phyloP scores from a whole-genome alignment of 2,329 filamentous ascomycete species.

The Paraconiothyrium brasiliense region DNA sequence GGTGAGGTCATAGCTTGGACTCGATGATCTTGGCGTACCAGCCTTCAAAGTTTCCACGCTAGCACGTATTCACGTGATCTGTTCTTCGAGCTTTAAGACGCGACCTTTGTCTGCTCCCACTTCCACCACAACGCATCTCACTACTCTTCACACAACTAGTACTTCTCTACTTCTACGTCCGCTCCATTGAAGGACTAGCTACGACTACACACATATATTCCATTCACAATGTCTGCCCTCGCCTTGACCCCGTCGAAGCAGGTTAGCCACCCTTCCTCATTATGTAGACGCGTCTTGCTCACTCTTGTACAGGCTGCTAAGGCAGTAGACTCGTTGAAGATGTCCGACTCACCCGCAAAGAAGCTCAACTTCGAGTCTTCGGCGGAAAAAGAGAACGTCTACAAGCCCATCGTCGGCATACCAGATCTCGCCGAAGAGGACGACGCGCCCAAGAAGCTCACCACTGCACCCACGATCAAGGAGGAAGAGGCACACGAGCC shows the following conservation, averaged over 20 bases:
- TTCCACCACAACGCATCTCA: conserved; percentile 37
- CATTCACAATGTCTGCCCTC: conserved; percentile 74
- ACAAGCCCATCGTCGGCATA: conserved; percentile 64
- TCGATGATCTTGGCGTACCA: conserved; percentile 17
- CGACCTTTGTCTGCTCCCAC: conserved; percentile 26
- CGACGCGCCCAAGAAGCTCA: conserved; percentile 60
- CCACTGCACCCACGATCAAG: conserved; percentile 63
- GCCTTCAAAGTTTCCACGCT: conserved; percentile 18
- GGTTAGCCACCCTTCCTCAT: conserved; percentile 60
- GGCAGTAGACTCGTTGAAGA: conserved; percentile 87
- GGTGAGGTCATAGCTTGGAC: conserved; percentile 33
- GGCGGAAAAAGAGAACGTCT: conserved; percentile 84
- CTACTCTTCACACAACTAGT: conserved; percentile 23
- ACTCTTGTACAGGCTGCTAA: conserved; percentile 74
- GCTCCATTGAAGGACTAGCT: conserved; percentile 22
- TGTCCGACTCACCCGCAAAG: conserved; percentile 87
- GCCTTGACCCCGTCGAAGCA: conserved; percentile 76
- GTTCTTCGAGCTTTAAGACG: conserved; percentile 32
- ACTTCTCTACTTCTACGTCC: conserved; percentile 29
- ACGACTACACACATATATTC: conserved; percentile 23
- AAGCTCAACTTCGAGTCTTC: conserved; percentile 78
- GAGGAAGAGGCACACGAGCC: conserved; percentile 84
- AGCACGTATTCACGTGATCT: conserved; percentile 14
- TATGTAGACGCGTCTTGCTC: conserved; percentile 45
- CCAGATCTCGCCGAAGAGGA: conserved; percentile 50